Conservation (phyloP, 257 asterid genomes). For the Nicotiana undulata region DNA sequence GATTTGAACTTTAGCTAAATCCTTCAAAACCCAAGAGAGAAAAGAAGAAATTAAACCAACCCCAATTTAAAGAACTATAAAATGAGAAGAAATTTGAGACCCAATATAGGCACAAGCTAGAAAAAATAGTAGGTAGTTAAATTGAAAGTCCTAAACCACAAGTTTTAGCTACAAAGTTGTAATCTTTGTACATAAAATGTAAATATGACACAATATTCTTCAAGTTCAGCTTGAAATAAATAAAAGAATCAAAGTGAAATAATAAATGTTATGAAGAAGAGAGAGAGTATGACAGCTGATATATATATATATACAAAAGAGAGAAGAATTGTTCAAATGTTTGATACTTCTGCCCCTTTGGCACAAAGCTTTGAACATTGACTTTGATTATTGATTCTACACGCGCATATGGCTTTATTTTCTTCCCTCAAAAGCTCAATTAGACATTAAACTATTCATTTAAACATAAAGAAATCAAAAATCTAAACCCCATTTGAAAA, state of each 20-base stretch:
- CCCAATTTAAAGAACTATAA: not conserved
- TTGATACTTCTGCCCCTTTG: slow-evolving; percentile 26
- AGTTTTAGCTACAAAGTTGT: not conserved
- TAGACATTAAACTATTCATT: not conserved
- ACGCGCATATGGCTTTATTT: not conserved
- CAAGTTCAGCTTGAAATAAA: not conserved
- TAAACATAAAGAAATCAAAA: not conserved
- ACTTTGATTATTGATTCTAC: slow-evolving; percentile 35
- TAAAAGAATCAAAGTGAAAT: not conserved
- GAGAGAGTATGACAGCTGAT: not conserved
- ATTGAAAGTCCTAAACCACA: not conserved
- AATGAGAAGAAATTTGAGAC: not conserved
- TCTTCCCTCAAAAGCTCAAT: too few species aligned
- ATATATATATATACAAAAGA: not conserved
- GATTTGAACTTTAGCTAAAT: not conserved
- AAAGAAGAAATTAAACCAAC: not conserved
- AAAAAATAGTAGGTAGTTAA: not conserved
- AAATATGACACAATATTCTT: not conserved
- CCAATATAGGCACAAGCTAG: not conserved
- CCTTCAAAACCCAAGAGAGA: slow-evolving; percentile 7
- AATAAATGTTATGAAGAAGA: not conserved
- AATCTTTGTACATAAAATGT: not conserved
- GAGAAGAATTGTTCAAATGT: slow-evolving; percentile 22
- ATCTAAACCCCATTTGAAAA: not conserved
- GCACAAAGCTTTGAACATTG: slow-evolving; percentile 69